Base-by-base conservation (phyloP, 345 rosid genomes). In the Populus deltoides region DNA sequence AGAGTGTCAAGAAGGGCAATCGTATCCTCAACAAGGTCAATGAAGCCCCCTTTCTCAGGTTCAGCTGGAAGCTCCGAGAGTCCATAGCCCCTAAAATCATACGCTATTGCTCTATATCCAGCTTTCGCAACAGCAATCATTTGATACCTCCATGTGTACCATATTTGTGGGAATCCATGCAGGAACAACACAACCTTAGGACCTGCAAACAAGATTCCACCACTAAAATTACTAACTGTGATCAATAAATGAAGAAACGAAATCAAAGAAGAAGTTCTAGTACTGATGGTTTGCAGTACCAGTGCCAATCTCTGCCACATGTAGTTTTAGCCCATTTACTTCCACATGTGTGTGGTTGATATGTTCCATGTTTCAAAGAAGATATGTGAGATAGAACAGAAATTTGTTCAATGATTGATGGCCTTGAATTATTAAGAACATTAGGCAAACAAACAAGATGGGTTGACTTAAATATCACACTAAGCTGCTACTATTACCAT, bases 81-180 rank as follows among this genome's bases (percentile, higher is more conserved):
- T 17, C 89, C 90, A n/a, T 84, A 88, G 68, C 90, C 89, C 63
- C 90, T 75, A 75, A 70, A 88, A 66, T 86, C 88, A 0, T 81
- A 35, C 0, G 87, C 77, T 0, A 86, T 81, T 7, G 84, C 80
- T 2, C 83, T 25, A 75, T 75, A 81, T 3, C 89, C 86, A 2
- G 81, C 83, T 4, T 73, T 71, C 5, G 86, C 87, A 4, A 81
- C 77, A 17, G 59, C 84, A 31, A 82, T 41, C 87, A 86, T 83
- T 75, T 86, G 89, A 75, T 81, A 75, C 71, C 90, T 83, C 86
- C 87, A 88, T 11, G 85, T 74, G 80, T 83, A 86, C 89, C 89
- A 86, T 62, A 85, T 81, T 61, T 83, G 83, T 1, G 86, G 86
- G 85, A 87, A 87, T 4, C 88, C 90, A 63, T 87, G 90, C 65